Conservation (phyloP, 2,329 filamentous ascomycete genomes). For the Monilinia aucupariae region DNA sequence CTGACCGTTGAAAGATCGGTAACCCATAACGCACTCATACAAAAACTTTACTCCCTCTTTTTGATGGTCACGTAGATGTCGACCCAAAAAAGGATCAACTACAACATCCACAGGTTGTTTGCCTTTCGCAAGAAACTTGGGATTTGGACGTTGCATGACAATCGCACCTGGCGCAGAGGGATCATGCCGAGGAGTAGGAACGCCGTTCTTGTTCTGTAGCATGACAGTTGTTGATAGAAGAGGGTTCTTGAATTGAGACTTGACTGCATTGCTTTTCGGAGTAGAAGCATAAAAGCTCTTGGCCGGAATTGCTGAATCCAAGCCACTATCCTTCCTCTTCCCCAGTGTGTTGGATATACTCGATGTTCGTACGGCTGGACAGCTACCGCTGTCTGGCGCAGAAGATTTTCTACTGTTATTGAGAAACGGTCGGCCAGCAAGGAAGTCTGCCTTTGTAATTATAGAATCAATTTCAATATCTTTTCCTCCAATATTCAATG, state of each 20-base stretch:
- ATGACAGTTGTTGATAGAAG: slow-evolving; percentile 49
- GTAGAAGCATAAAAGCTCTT: slow-evolving; percentile 38
- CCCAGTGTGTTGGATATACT: slow-evolving; percentile 14
- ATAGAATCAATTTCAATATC: slow-evolving; percentile 62
- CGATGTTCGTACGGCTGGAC: slow-evolving; percentile 16
- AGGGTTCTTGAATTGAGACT: slow-evolving; percentile 56
- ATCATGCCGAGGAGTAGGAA: slow-evolving; percentile 60
- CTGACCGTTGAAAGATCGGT: slow-evolving; percentile 59
- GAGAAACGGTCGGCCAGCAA: slow-evolving; percentile 45
- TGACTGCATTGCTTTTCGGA: slow-evolving; percentile 38
- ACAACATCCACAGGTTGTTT: slow-evolving; percentile 68
- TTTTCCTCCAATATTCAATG: slow-evolving; percentile 58
- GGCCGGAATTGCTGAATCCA: slow-evolving; percentile 34
- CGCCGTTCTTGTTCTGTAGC: slow-evolving; percentile 41
- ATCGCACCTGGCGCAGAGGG: slow-evolving; percentile 54
- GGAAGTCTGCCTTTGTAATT: slow-evolving; percentile 54
- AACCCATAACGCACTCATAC: slow-evolving; percentile 72
- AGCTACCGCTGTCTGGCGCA: slow-evolving; percentile 16
- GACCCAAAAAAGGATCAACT: slow-evolving; percentile 59
- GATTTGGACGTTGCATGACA: slow-evolving; percentile 55
- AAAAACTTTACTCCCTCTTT: slow-evolving; percentile 64
- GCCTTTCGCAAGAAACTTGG: slow-evolving; percentile 49
- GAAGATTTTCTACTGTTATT: slow-evolving; percentile 24
- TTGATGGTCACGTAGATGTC: slow-evolving; percentile 62
- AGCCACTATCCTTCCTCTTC: slow-evolving; percentile 31